A percentile compares a stretch with the other conserved stretches of the same genome.
Conservation (phyloP, 2,329 filamentous ascomycete species). For the Monosporascus sp. region DNA sequence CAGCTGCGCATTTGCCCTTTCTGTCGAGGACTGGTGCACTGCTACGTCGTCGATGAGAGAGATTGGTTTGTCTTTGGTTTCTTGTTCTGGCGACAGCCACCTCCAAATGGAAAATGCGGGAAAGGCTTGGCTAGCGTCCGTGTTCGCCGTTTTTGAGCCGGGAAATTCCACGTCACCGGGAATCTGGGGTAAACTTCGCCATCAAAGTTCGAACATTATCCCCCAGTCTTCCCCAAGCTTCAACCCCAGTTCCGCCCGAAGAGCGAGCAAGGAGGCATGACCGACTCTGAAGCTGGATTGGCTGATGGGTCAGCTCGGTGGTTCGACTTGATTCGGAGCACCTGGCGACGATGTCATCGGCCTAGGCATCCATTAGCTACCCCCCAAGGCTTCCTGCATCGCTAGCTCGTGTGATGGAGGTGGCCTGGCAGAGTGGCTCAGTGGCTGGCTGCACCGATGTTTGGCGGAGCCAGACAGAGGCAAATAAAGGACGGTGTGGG, state of each 20-base stretch:
- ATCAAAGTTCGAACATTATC: too few relatives aligned
- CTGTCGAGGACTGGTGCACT: too few relatives aligned
- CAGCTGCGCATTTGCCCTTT: too few relatives aligned
- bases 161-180: background rate
- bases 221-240: background rate
- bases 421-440: background rate
- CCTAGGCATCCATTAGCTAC: background rate
- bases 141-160: too few relatives aligned
- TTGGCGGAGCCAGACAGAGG: too few relatives aligned
- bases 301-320: background rate
- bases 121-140: too few relatives aligned
- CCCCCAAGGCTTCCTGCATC: background rate
- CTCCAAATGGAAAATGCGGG: constrained; percentile 9
- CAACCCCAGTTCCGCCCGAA: background rate
- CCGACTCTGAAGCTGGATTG: background rate
- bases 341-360: background rate
- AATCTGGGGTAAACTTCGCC: background rate
- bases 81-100: too few relatives aligned
- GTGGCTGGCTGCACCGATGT: too few relatives aligned
- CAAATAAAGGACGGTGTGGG: too few relatives aligned
- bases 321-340: background rate
- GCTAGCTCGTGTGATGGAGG: background rate
- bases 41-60: too few relatives aligned
- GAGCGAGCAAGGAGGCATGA: background rate
- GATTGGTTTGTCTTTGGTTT: too few relatives aligned